Percentiles rank a stretch among this genome's conserved stretches.
These are phyloP conservation scores for Citrus glauca DNA, from an alignment of 345 rosid species.

Conservation along the genomic window DNA sequence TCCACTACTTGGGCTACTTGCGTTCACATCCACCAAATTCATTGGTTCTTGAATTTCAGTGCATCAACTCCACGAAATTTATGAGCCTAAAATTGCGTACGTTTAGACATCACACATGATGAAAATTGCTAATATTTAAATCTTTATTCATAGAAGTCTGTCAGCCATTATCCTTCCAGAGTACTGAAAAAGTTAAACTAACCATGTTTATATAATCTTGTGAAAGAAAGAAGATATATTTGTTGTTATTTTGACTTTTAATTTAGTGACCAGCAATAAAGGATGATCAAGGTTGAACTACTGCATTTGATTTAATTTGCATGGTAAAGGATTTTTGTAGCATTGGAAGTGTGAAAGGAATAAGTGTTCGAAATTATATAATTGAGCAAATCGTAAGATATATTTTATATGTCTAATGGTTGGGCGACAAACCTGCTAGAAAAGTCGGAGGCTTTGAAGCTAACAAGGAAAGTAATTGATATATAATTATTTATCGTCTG, in stretches of 20 bases:
- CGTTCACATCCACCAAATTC: not conserved
- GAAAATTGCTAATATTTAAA: not conserved
- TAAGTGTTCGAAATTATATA: not conserved
- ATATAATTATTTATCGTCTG: no score
- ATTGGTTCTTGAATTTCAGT: not conserved
- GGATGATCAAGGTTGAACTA: not conserved
- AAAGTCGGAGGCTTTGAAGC: not conserved
- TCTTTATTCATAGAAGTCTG: not conserved
- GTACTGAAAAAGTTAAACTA: no score
- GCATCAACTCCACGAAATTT: not conserved
- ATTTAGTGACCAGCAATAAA: not conserved
- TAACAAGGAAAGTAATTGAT: not conserved
- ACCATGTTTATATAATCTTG: no score
- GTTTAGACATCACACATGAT: not conserved
- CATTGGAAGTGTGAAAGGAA: not conserved
- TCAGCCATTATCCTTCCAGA: no score
- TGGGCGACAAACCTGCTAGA: not conserved
- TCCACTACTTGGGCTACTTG: not conserved
- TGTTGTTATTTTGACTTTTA: not conserved
- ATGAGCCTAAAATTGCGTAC: not conserved
- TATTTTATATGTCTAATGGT: not conserved
- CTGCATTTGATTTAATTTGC: not conserved
- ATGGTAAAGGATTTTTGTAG: not conserved
- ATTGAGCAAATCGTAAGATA: not conserved
- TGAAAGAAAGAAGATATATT: no score